phyloP scores from a whole-genome alignment of 805 yeast species.

The Wickerhamomyces pijperi region DNA sequence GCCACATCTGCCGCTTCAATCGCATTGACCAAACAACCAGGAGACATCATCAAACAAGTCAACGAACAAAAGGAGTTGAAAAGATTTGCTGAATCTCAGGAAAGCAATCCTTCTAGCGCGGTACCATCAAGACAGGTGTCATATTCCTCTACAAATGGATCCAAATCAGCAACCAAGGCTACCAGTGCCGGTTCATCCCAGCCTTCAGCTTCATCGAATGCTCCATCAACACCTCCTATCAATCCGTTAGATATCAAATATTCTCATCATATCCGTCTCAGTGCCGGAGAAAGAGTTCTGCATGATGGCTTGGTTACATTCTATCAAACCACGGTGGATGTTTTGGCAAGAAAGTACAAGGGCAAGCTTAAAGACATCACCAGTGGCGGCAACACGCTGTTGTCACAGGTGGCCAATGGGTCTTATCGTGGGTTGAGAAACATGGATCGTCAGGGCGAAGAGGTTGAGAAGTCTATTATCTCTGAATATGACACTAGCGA shows the following conservation, averaged over 20 bases:
- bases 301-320: constrained; percentile 45
- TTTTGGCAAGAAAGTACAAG: constrained; percentile 43
- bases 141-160: not conserved
- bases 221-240: constrained; percentile 30
- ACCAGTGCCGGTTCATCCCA: constrained; percentile 6
- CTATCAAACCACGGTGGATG: constrained; percentile 31
- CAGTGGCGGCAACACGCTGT: constrained; percentile 25
- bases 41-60: constrained; percentile 15
- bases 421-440: constrained; percentile 30
- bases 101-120: not conserved
- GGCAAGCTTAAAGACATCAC: constrained; percentile 45
- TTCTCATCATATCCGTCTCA: constrained; percentile 35
- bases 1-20: constrained; percentile 19
- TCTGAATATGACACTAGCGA: constrained; percentile 1
- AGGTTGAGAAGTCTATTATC: constrained; percentile 20
- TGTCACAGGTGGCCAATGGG: constrained; percentile 34
- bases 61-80: constrained; percentile 7
- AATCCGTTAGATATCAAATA: constrained; percentile 48
- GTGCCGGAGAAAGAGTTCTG: constrained; percentile 49
- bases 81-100: not conserved
- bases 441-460: constrained; percentile 19
- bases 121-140: not conserved
- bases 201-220: not conserved
- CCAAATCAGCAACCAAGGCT: constrained; percentile 2
- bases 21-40: constrained; percentile 18